Conservation (phyloP, 805 yeast genomes). For the Yarrowia sp. region DNA sequence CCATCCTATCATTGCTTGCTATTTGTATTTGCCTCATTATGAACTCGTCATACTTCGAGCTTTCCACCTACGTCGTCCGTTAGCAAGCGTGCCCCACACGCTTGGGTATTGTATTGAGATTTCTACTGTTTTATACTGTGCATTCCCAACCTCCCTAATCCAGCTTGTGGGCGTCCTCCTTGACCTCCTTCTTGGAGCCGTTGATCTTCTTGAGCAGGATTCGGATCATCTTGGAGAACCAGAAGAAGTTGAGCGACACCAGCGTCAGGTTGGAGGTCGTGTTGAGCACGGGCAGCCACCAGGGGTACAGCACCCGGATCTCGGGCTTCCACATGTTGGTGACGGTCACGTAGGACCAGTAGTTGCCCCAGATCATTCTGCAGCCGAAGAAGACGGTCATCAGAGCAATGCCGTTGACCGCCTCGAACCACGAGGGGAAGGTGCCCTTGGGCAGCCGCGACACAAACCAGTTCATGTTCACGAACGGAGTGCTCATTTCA, state of each 20-base stretch:
- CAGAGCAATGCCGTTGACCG: slow-evolving; percentile 69
- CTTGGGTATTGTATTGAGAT: neutral
- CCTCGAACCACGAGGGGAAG: slow-evolving; percentile 60
- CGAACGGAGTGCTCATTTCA: slow-evolving; percentile 93
- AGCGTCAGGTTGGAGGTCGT: slow-evolving; percentile 67
- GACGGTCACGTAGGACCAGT: slow-evolving; percentile 58
- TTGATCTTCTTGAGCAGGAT: slow-evolving; percentile 68
- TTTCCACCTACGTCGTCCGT: no score
- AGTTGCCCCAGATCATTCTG: slow-evolving; percentile 87
- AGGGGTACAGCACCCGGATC: slow-evolving; percentile 59
- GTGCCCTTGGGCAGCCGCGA: slow-evolving; percentile 74
- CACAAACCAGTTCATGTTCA: slow-evolving; percentile 91
- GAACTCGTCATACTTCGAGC: no score
- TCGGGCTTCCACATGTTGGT: slow-evolving; percentile 40
- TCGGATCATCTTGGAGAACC: slow-evolving; percentile 88
- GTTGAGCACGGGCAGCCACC: slow-evolving; percentile 57
- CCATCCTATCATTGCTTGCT: no score
- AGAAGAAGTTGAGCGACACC: slow-evolving; percentile 72
- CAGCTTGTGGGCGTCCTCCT: slow-evolving; percentile 6
- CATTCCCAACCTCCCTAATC: neutral
- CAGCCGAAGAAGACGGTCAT: slow-evolving; percentile 74
- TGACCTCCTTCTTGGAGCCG: slow-evolving; percentile 40
- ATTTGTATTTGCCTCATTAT: no score
- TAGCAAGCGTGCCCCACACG: neutral
- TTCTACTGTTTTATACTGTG: neutral